A percentile compares a stretch with the other conserved stretches of the same genome.
phyloP scores from a whole-genome alignment of 2,329 filamentous ascomycete species.

The Zasmidium citrigriseum region DNA sequence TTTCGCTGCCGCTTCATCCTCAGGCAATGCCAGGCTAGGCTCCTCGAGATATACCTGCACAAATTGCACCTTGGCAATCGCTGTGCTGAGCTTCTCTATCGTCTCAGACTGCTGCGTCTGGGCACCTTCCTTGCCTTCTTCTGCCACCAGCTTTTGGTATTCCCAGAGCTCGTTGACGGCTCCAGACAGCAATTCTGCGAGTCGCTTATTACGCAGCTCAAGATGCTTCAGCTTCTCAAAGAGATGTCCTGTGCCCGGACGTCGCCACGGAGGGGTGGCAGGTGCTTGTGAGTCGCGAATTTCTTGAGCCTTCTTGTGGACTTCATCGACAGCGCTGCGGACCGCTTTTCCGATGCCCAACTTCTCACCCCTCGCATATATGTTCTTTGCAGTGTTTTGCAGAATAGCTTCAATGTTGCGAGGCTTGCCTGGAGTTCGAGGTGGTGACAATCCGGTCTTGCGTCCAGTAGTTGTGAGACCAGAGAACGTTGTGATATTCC shows the following conservation, averaged over 20 bases:
- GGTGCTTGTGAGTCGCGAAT: constrained; percentile 53
- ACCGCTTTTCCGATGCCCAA: constrained; percentile 79
- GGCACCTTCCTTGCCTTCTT: constrained; percentile 37
- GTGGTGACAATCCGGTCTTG: constrained; percentile 11
- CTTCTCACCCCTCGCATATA: constrained; percentile 72
- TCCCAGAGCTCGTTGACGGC: constrained; percentile 65
- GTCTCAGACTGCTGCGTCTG: constrained; percentile 30
- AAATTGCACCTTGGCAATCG: constrained; percentile 54
- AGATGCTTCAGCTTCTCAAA: constrained; percentile 48
- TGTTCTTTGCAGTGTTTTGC: constrained; percentile 73
- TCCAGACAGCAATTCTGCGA: constrained; percentile 69
- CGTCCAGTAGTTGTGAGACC: constrained; percentile 13
- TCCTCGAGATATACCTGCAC: constrained; percentile 54
- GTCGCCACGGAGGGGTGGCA: constrained; percentile 33
- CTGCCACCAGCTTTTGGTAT: constrained; percentile 52
- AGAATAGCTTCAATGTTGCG: constrained; percentile 69
- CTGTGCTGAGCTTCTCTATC: constrained; percentile 46
- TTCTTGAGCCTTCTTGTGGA: constrained; percentile 72
- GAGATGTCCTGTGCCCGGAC: constrained; percentile 45
- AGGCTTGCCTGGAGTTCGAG: constrained; percentile 23
- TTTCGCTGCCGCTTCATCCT: constrained; percentile 28
- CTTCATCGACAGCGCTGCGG: constrained; percentile 77
- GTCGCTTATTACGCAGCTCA: constrained; percentile 65
- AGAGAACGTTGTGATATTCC: constrained; percentile 37
- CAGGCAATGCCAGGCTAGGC: constrained; percentile 45